Base-by-base conservation (phyloP, 1,284 basidiomycete genomes). In the Naganishia cerealis region DNA sequence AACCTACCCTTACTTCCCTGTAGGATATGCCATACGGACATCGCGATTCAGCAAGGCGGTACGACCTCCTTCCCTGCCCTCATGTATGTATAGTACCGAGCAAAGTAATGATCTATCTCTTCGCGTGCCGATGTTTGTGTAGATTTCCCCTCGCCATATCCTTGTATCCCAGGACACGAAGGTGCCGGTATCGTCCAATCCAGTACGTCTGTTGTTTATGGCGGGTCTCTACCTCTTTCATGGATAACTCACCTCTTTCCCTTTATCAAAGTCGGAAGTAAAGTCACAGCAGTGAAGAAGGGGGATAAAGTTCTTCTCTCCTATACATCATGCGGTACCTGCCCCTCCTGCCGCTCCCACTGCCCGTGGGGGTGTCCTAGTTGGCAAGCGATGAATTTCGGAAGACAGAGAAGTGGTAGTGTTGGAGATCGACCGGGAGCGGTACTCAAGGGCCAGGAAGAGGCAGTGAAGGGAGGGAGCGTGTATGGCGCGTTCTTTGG, bases 11-110 rank as follows among this genome's bases (percentile, higher is more conserved):
- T 29, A 10, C n/a, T 9, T n/a, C 21, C 15, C 21, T 1, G 13
- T 21, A 65, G 63, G 10, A 65, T 65, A 3, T 65, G 63, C 53
- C 63, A 65, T 54, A 65, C 63, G 15, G 63, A 65, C n/a, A 65
- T 65, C 40, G 63, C 63, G 1, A 56, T 65, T 24, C 63, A 65
- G 53, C 63, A 55, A 65, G 63, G 63, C 1, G 63, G 63, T 65
- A 18, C n/a, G 63, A 36, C 26, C 8, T 18, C 5, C 15, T 39
- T 16, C 36, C 2, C 24, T 18, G 16, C 0, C 48, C 24, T 15
- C 8, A 10, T 36, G 2, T 10, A 0, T 46, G 5, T 1, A 15
- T 12, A 33, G 43, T 42, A 8, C 9, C 24, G n/a, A 3, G 46
- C 5, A 50, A 16, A 50, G 46, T 9, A 24, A 21, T 57, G 38